phyloP scores from a whole-genome alignment of 345 rosid species.

The Gynandropsis gynandra region DNA sequence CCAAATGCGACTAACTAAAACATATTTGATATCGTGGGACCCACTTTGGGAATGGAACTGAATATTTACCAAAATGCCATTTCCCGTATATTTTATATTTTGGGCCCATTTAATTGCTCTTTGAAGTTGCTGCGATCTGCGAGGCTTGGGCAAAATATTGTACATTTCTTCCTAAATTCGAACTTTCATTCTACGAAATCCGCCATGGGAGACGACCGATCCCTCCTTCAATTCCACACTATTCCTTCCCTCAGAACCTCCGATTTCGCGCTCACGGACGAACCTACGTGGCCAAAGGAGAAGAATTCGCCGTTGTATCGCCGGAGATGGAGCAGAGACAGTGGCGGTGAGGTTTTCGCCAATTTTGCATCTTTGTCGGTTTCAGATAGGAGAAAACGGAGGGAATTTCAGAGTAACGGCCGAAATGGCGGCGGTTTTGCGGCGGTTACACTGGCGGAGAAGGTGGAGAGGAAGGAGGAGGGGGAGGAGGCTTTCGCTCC shows the following conservation, averaged over 20 bases:
- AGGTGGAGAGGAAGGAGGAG: slow-evolving; percentile 22
- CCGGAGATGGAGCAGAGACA: slow-evolving; percentile 3
- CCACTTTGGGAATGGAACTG: no score
- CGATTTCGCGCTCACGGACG: slow-evolving; percentile 23
- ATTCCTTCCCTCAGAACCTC: slow-evolving; percentile 40
- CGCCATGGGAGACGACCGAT: slow-evolving; percentile 46
- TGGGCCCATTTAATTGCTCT: slow-evolving; percentile 13
- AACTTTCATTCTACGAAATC: not conserved
- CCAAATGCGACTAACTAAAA: no score
- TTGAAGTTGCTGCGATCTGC: slow-evolving; percentile 12
- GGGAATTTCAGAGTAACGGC: slow-evolving; percentile 5
- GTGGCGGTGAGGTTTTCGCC: slow-evolving; percentile 1
- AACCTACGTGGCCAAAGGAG: slow-evolving; percentile 23
- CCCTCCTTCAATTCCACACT: slow-evolving; percentile 29
- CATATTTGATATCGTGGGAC: no score
- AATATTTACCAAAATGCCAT: no score
- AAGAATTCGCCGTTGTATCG: slow-evolving; percentile 22
- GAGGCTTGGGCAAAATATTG: not conserved
- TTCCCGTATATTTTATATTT: slow-evolving; percentile 2
- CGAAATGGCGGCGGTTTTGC: slow-evolving; percentile 38
- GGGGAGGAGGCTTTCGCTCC: slow-evolving; percentile 48
- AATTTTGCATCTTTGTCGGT: slow-evolving; percentile 25
- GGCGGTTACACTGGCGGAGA: slow-evolving; percentile 48
- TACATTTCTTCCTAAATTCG: not conserved
- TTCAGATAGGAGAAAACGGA: slow-evolving; percentile 16